These are phyloP conservation scores for Pythium phragmiticola DNA, from an alignment of 352 stramenopile genomes.

Conservation along the genomic window DNA sequence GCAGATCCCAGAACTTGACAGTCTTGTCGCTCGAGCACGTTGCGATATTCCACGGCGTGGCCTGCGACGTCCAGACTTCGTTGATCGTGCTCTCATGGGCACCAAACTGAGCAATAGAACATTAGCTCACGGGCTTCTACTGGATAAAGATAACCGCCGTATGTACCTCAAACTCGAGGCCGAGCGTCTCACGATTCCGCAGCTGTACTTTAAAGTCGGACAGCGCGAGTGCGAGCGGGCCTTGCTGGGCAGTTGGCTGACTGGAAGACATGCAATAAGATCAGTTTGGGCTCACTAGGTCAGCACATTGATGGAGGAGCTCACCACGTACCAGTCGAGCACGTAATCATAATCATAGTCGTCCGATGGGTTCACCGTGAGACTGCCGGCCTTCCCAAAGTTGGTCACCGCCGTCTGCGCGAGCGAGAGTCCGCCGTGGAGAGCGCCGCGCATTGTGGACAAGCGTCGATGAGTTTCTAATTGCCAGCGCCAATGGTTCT, in stretches of 20 bases:
- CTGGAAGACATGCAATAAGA: constrained; percentile 23
- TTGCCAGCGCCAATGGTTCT: constrained; percentile 24
- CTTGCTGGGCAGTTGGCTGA: constrained; percentile 60
- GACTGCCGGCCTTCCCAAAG: constrained; percentile 40
- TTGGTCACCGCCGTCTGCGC: constrained; percentile 66
- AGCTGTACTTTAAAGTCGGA: constrained; percentile 70
- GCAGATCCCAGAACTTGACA: constrained; percentile 86
- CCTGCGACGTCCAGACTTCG: constrained; percentile 73
- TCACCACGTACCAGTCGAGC: constrained; percentile 53
- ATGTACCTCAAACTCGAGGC: constrained; percentile 51
- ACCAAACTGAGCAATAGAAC: constrained; percentile 42
- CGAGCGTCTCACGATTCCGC: constrained; percentile 64
- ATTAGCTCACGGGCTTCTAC: neutral
- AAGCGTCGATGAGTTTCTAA: neutral
- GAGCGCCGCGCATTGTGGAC: constrained; percentile 48
- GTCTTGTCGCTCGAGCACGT: constrained; percentile 85
- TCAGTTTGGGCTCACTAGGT: neutral
- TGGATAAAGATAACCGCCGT: neutral
- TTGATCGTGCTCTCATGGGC: constrained; percentile 80
- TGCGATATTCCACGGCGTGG: constrained; percentile 61
- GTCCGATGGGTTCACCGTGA: constrained; percentile 44
- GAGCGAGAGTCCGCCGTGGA: constrained; percentile 50
- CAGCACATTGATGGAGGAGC: neutral
- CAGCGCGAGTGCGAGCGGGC: constrained; percentile 61
- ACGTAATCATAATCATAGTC: constrained; percentile 89